Percentiles rank a stretch among this genome's conserved stretches.
Evolutionary conservation across 345 rosid genomes (phyloP).

Genomic region (Lepidium aucheri): DNA sequence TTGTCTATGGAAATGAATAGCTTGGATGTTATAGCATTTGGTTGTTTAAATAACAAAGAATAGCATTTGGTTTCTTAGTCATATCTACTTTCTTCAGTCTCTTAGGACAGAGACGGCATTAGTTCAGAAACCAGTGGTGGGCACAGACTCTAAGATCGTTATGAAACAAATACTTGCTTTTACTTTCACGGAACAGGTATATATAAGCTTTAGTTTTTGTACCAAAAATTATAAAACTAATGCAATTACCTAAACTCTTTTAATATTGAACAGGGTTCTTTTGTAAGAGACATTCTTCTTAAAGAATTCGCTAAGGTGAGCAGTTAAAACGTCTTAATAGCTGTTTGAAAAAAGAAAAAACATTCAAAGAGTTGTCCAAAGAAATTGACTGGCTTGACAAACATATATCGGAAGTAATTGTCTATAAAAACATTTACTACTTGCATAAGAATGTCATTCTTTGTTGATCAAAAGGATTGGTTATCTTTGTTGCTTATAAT

Average conservation of each 20-base stretch:
- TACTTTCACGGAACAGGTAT: constrained; percentile 69
- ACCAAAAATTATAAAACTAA: not conserved
- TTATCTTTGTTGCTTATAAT: not conserved
- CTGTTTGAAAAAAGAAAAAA: not conserved
- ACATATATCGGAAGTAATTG: not conserved
- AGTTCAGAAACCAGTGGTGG: constrained; percentile 38
- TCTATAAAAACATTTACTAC: not conserved
- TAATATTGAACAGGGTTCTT: constrained; percentile 55
- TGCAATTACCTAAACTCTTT: not conserved
- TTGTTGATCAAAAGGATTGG: not conserved
- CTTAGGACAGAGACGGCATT: constrained; percentile 66
- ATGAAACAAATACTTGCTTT: constrained; percentile 71
- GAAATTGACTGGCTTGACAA: not conserved
- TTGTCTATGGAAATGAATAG: not conserved
- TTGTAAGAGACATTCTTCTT: constrained; percentile 79
- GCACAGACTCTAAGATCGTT: constrained; percentile 39
- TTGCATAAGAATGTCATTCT: not conserved
- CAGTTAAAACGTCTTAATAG: not conserved
- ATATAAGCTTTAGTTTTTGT: not conserved
- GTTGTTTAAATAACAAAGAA: too few relatives aligned
- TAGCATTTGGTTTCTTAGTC: not conserved
- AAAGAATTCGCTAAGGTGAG: constrained; percentile 80
- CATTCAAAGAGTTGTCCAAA: not conserved
- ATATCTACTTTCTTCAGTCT: constrained; percentile 40
- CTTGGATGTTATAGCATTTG: not conserved